A percentile compares a stretch with the other conserved stretches of the same genome.
Evolutionary conservation across 176 grass and related monocot species (phyloP).

Genomic region (Coix lacrymajobi): DNA sequence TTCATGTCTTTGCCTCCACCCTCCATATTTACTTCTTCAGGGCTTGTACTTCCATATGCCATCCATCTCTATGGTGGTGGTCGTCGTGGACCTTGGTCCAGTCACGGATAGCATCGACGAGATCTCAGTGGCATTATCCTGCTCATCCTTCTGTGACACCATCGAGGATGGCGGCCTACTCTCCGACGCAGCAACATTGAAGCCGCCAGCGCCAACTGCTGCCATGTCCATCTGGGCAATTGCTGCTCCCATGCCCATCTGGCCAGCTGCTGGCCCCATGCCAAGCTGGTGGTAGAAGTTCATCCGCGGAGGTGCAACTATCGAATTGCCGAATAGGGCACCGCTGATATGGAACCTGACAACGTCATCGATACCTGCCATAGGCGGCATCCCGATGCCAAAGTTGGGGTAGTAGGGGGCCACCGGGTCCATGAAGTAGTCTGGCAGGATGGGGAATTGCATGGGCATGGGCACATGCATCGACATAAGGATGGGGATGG

Average conservation of each 20-base stretch:
- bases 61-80: neutral
- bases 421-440: neutral
- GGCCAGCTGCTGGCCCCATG: no score
- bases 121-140: conserved; percentile 19
- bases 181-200: neutral
- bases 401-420: neutral
- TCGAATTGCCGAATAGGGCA: no score
- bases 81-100: no score
- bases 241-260: no score
- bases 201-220: neutral
- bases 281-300: no score
- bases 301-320: no score
- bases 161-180: neutral
- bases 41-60: neutral
- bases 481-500: neutral
- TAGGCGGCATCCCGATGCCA: neutral
- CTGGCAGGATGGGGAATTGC: neutral
- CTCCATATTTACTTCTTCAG: neutral
- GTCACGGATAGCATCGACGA: neutral
- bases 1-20: neutral
- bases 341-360: no score
- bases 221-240: neutral
- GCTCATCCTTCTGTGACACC: neutral
- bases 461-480: neutral
- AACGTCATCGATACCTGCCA: neutral